Evolutionary conservation across 2,329 filamentous ascomycete genomes (phyloP), one percentile per base, ranked within the genome.

Genomic region (Talaromyces islandicus): DNA sequence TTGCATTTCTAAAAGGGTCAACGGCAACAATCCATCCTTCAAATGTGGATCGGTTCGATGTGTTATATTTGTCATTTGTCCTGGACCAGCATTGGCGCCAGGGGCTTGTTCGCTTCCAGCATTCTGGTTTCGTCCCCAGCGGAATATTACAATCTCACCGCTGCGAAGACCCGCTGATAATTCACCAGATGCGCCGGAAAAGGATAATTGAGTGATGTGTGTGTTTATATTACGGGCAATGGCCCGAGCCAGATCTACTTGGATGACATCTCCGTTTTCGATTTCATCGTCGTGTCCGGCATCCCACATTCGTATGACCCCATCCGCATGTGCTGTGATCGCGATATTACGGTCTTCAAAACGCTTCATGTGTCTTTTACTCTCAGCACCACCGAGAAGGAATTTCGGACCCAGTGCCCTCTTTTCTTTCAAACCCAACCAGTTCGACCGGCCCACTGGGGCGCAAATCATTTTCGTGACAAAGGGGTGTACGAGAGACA

Each of bases 301-400:
- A 74, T 99, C 94, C 92, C 92, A 99, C 7, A 97, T 80, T 32
- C 92, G 83, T n/a, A 99, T 81, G 0, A 90, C 95, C 57, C 92
- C 91, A 74, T 99, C 94, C 3, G 88, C 91, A 72, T 99, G 93
- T 0, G 91, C 88, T 4, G 90, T 91, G 63, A 93, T 89, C 7
- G 96, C 83, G 51, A 97, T 85, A 60, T 92, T 96, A 54, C 94
- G 85, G 62, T 87, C 83, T 69, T 96, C 92, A 66, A 90, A 92
- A 63, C 90, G 81, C 67, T 91, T 90, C 46, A 90, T 78, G 7
- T 87, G 85, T 64, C 86, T 85, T 5, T 82, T 80, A 1, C 84
- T 88, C 70, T 90, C 88, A 1, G 87, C 88, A 7, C 94, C 94
- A 58, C 94, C 94, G 64, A 85, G 85, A 2, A 96, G 74, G 41